Conservation (phyloP, 768 basidiomycete genomes). For the Mycena sanguinolenta region DNA sequence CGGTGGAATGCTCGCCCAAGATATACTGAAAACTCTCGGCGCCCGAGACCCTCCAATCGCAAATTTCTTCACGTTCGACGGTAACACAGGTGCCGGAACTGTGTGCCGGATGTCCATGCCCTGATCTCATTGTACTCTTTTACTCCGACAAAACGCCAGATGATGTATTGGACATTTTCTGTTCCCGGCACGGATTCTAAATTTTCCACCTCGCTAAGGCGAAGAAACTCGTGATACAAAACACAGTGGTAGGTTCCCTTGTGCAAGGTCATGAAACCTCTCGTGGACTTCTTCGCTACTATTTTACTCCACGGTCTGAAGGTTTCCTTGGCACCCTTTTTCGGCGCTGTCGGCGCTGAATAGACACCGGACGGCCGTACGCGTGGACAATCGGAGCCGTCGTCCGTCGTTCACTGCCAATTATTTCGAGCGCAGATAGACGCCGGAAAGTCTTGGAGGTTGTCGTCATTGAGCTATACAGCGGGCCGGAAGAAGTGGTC, state of each 20-base stretch:
- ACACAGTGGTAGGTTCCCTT: neutral
- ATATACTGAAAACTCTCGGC: slow-evolving; percentile 91
- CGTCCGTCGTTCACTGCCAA: too few species aligned
- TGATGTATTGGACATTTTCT: slow-evolving; percentile 3
- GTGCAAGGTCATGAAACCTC: neutral
- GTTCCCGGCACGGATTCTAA: neutral
- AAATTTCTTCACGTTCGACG: slow-evolving; percentile 93
- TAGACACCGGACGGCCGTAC: neutral
- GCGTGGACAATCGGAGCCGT: too few species aligned
- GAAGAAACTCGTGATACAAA: slow-evolving; percentile 12
- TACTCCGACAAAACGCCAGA: slow-evolving; percentile 35
- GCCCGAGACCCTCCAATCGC: slow-evolving; percentile 93
- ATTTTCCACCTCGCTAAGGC: neutral
- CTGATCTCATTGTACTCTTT: slow-evolving; percentile 40
- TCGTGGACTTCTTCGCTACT: neutral
- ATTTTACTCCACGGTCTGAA: neutral
- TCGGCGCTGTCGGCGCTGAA: too few species aligned
- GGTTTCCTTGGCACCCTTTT: neutral
- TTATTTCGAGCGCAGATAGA: neutral
- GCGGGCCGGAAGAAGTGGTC: neutral
- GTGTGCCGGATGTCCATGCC: slow-evolving; percentile 70
- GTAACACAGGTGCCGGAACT: slow-evolving; percentile 80
- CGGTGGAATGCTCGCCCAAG: slow-evolving; percentile 95
- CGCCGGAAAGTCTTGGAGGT: neutral
- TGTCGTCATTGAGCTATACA: neutral